Percentiles rank a stretch among this genome's conserved stretches.
phyloP scores from a whole-genome alignment of 2,329 filamentous ascomycete species.

The Alternaria dauci region DNA sequence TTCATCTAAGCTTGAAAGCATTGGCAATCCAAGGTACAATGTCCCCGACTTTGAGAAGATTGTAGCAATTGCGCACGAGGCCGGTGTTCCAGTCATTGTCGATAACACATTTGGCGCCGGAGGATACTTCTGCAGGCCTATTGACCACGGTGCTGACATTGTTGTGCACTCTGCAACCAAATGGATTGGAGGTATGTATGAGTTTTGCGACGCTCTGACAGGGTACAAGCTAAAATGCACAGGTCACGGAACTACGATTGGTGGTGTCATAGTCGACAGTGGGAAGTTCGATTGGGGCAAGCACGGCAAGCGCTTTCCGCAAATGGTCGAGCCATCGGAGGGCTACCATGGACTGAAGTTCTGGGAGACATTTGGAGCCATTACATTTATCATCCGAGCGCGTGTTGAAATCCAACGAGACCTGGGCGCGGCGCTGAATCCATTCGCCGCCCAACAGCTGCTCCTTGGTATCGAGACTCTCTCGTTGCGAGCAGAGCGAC shows the following conservation, averaged over 20 bases:
- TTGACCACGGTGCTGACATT: constrained; percentile 91
- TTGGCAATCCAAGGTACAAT: constrained; percentile 94
- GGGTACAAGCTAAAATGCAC: neutral
- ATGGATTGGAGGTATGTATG: constrained; percentile 80
- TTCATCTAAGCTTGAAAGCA: constrained; percentile 69
- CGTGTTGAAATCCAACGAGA: constrained; percentile 92
- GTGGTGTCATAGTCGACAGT: constrained; percentile 83
- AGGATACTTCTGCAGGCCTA: constrained; percentile 85
- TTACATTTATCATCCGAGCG: constrained; percentile 83
- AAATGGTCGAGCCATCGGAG: constrained; percentile 86
- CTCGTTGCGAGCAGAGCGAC: constrained; percentile 83
- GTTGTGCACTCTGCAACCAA: constrained; percentile 95
- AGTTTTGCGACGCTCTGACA: neutral
- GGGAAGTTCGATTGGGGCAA: constrained; percentile 96
- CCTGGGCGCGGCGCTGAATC: constrained; percentile 81
- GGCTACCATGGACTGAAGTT: constrained; percentile 95
- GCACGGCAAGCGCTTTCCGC: constrained; percentile 83
- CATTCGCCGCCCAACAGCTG: constrained; percentile 92
- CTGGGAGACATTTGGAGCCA: constrained; percentile 87
- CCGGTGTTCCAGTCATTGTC: constrained; percentile 65
- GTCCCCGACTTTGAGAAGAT: constrained; percentile 90
- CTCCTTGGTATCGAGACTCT: constrained; percentile 90
- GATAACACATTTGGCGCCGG: constrained; percentile 97
- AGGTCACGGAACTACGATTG: constrained; percentile 86
- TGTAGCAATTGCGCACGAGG: constrained; percentile 77